Base-by-base conservation (phyloP, 2,329 filamentous ascomycete species). In the Ophiostoma pallidulum region DNA sequence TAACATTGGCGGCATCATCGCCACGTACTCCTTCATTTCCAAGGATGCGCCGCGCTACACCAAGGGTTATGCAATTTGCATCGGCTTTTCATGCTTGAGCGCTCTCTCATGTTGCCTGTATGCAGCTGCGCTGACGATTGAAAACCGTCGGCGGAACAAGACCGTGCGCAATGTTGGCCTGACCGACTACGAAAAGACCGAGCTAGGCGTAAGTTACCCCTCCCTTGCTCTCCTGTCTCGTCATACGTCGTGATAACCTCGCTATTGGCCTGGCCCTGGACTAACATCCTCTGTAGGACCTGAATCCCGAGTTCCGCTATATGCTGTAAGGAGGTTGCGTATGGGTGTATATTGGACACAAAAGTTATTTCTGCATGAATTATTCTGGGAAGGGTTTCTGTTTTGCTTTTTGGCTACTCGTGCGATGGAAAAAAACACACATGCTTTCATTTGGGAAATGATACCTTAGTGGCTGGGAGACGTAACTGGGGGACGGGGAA, bases 1-100 rank as follows among this genome's bases (percentile, higher is more conserved):
- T 10, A 90, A 89, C 57, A 78, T 88, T 32, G 85, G 85, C 36
- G 86, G 85, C 22, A 88, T 90, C 58, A 82, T 90, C 51, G 75
- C 85, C 12, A 86, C 84, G 0, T 89, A 80, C 64, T 69, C 77
- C 1, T 88, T 87, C 62, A 59, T 85, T 16, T 60, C 66, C 20
- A 74, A 69, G 45, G 87, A 95, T 60, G 75, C 76, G 2, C 86
- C 86, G 1, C 61, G 65, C 39, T 94, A 83, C 63, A 75, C 69
- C 7, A 79, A 74, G 1, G 90, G 89, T 0, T 94, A 92, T 64
- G 75, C 74, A 46, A 88, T 95, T 53, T 84, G 80, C 59, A 72
- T 94, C 5, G 78, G 73, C 0, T 94, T 94, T 58, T 75, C 82
- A 8, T 74, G 77, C 43, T 60, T 95, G 26, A 83, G 80, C 45